Conservation (phyloP, 2,329 filamentous ascomycete species). For the Penicillium occitanis region DNA sequence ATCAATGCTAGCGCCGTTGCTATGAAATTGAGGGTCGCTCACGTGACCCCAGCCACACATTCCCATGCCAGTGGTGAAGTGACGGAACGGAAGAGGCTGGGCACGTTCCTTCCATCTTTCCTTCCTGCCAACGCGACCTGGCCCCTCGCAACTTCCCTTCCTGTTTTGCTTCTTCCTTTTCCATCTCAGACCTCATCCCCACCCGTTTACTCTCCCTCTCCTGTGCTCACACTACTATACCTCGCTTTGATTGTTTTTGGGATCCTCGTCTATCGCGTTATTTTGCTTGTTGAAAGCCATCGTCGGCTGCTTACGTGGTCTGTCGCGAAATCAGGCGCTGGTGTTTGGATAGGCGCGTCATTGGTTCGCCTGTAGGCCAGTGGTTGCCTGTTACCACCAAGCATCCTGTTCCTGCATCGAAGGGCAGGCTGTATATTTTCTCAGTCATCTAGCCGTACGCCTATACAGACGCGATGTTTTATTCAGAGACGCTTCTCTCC, state of each 20-base stretch:
- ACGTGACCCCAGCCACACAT: slow-evolving; percentile 36
- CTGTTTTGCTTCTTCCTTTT: slow-evolving; percentile 20
- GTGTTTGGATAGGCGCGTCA: slow-evolving; percentile 24
- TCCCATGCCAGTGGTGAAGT: slow-evolving; percentile 18
- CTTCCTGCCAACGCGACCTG: slow-evolving; percentile 17
- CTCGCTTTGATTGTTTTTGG: slow-evolving; percentile 7
- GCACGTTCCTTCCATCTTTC: slow-evolving; percentile 9
- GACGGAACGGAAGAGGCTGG: slow-evolving; percentile 19
- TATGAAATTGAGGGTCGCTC: background rate
- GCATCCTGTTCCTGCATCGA: background rate
- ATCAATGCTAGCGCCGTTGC: background rate
- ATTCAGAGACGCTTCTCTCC: slow-evolving; percentile 90
- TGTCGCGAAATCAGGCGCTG: slow-evolving; percentile 18
- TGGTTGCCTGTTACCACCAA: slow-evolving; percentile 17
- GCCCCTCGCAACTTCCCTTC: slow-evolving; percentile 21
- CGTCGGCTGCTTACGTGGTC: background rate
- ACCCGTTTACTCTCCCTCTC: slow-evolving; percentile 2
- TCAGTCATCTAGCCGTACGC: slow-evolving; percentile 32
- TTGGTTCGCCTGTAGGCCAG: slow-evolving; percentile 5
- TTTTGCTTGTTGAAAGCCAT: slow-evolving; percentile 1
- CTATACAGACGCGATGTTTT: slow-evolving; percentile 70
- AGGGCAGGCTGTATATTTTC: slow-evolving; percentile 20
- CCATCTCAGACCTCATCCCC: slow-evolving; percentile 12
- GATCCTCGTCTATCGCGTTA: background rate
- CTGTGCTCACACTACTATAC: background rate